Base-by-base conservation (phyloP, 163 green algal genomes). In the Dunaliella salina region DNA sequence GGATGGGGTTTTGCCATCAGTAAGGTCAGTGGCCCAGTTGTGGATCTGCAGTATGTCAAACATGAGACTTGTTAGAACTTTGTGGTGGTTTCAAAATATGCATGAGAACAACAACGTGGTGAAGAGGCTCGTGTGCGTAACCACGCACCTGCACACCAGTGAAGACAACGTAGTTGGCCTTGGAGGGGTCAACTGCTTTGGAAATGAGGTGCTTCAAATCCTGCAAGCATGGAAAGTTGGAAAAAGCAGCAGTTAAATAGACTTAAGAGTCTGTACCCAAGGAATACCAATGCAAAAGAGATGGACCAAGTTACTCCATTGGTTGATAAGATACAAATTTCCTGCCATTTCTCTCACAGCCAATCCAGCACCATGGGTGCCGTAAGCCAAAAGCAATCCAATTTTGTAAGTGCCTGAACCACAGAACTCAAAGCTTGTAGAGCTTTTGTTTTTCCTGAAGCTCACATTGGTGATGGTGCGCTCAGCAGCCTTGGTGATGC, bases 161-260 rank as follows among this genome's bases (percentile, higher is more conserved):
- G 85, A 97, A 87, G 5, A 98, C 94, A 20, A 95, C 95, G 88
- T 97, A 98, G 91, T 98, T 94, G 81, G 95, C 93, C 82, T 93
- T 94, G 40, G 83, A 85, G 57, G 92, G 83, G 92, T 97, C 91
- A 12, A 98, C 95, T 1, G 91, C 91, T 87, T 95, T 88, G 40
- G 69, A 88, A 87, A 97, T 96, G 24, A 97, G 93, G 89, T 91
- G 92, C 90, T 96, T 93, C 59, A 97, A 90, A 88, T 97, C 90
- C 85, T 91, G 87, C 0, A 82, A 3, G 79, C 15, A 34, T 15
- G 12, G 75, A 81, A 25, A 18, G 8, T 30, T 33, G 67, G 26
- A 11, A 11, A n/a, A 79, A 30, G 67, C 13, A 79, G 67, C 26
- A 12, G 29, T 79, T n/a, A 11, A 30, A 30, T 18, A n/a, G 63